These are phyloP conservation scores for Solanum megistacrolobum DNA, from an alignment of 257 asterid species.

Conservation along the genomic window DNA sequence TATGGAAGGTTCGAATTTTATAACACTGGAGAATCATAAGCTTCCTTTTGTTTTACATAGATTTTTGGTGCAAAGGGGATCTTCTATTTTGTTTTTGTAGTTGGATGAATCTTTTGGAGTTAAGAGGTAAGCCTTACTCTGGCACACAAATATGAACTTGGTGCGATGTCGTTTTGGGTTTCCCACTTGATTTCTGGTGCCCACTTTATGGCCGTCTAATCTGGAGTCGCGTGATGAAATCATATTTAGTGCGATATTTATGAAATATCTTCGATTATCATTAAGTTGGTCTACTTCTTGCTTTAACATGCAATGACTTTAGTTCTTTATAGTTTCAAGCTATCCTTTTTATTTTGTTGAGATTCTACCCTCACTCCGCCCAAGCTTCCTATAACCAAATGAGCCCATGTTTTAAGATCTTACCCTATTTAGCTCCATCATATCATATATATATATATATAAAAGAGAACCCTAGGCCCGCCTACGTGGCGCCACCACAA, in stretches of 20 bases:
- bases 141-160: background rate
- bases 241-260: background rate
- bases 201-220: background rate
- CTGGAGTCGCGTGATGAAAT: background rate
- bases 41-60: background rate
- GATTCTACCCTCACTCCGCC: background rate
- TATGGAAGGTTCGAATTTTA: background rate
- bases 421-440: background rate
- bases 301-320: background rate
- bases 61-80: background rate
- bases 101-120: background rate
- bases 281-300: background rate
- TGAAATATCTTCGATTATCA: background rate
- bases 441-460: too few species aligned
- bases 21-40: background rate
- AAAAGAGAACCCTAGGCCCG: too few species aligned
- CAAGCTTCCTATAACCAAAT: background rate
- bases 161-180: background rate
- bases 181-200: background rate
- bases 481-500: too few species aligned
- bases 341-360: background rate
- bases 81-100: background rate
- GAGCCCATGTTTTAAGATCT: background rate
- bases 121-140: background rate
- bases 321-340: background rate